These are phyloP conservation scores for Peronosclerospora sorghi DNA, from an alignment of 352 stramenopile genomes.

Conservation along the genomic window DNA sequence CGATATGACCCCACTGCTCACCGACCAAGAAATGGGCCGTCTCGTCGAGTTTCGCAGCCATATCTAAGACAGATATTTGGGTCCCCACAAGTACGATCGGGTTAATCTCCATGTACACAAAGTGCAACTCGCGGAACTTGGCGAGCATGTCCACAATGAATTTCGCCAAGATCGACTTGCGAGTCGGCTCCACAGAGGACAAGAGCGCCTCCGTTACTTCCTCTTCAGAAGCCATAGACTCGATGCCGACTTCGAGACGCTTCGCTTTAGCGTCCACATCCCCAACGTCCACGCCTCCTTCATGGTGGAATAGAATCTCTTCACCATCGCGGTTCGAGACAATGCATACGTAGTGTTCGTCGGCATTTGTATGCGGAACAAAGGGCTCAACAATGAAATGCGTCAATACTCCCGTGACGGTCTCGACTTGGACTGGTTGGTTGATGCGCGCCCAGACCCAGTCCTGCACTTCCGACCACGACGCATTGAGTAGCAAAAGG, in stretches of 20 bases:
- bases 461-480: conserved; percentile 84
- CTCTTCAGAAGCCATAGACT: conserved; percentile 52
- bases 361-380: conserved; percentile 81
- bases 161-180: conserved; percentile 71
- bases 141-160: conserved; percentile 89
- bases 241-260: conserved; percentile 79
- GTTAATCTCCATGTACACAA: conserved; percentile 98
- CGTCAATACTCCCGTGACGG: conserved; percentile 86
- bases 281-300: conserved; percentile 92
- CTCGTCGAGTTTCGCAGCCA: conserved; percentile 95
- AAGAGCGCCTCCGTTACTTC: conserved; percentile 73
- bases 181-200: conserved; percentile 61
- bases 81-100: conserved; percentile 89
- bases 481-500: conserved; percentile 91
- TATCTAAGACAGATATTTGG: conserved; percentile 90
- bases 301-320: conserved; percentile 94
- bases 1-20: conserved; percentile 87
- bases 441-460: conserved; percentile 93
- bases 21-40: conserved; percentile 90
- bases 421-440: conserved; percentile 87
- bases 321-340: conserved; percentile 89
- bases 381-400: conserved; percentile 98
- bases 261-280: conserved; percentile 92
- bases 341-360: conserved; percentile 98
- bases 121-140: conserved; percentile 92